Conservation (phyloP, 164 flowering plant genomes). For the Vitis rupestris region DNA sequence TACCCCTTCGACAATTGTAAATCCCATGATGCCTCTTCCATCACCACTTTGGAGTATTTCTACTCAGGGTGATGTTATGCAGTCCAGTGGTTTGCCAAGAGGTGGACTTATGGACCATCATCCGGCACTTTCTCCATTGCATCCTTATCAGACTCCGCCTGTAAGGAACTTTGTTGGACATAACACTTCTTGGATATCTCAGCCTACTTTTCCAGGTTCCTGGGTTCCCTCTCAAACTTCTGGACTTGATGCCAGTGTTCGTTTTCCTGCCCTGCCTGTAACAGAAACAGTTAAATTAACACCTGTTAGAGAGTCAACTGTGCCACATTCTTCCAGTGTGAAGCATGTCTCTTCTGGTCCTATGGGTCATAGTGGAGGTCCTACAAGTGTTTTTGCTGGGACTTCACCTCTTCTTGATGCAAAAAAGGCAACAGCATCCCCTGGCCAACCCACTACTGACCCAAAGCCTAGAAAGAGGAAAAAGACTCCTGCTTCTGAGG, state of each 20-base stretch:
- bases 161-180: conserved; percentile 53
- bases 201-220: conserved; percentile 51
- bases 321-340: conserved; percentile 30
- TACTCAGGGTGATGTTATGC: conserved; percentile 52
- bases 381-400: conserved; percentile 36
- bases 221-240: conserved; percentile 69
- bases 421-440: conserved; percentile 25
- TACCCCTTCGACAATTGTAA: conserved; percentile 35
- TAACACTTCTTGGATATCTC: conserved; percentile 62
- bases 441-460: conserved; percentile 42
- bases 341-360: conserved; percentile 42
- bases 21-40: conserved; percentile 56
- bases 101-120: conserved; percentile 53
- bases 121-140: conserved; percentile 54
- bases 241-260: conserved; percentile 37
- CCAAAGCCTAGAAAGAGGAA: conserved; percentile 72
- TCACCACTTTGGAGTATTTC: conserved; percentile 87
- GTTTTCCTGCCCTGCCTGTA: conserved; percentile 41
- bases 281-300: conserved; percentile 62
- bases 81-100: conserved; percentile 40
- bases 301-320: conserved; percentile 52
- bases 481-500: conserved; percentile 46
- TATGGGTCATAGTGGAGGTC: conserved; percentile 24
- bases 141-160: conserved; percentile 68
- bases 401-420: conserved; percentile 35